These are phyloP conservation scores for Clavariopsis aquatica DNA, from an alignment of 495 filamentous ascomycete species.

Conservation along the genomic window DNA sequence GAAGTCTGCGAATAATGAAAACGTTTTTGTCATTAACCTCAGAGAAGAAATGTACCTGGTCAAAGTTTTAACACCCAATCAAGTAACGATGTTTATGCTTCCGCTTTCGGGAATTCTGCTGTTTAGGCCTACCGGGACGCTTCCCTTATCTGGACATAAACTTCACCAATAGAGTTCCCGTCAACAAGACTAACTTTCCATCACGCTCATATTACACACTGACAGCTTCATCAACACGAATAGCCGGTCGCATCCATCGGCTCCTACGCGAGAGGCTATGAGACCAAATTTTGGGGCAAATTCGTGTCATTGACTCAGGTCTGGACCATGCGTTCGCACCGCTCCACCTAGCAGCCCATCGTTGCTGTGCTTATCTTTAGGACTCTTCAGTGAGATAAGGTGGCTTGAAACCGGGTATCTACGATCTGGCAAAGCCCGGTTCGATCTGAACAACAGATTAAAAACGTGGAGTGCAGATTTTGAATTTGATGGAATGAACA, in stretches of 20 bases:
- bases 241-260: not conserved
- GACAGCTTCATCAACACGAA: conserved; percentile 4
- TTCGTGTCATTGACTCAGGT: not conserved
- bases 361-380: conserved; percentile 5
- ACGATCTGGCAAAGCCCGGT: conserved; percentile 15
- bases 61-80: no score
- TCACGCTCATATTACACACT: not conserved
- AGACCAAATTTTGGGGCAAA: no score
- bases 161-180: not conserved
- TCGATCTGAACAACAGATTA: conserved; percentile 5
- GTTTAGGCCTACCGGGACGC: conserved; percentile 3
- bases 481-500: not conserved
- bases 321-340: not conserved
- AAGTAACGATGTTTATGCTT: conserved; percentile 3
- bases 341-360: not conserved
- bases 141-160: conserved; percentile 3
- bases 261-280: not conserved
- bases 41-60: no score
- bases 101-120: conserved; percentile 6
- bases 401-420: not conserved
- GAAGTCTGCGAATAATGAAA: no score
- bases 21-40: no score
- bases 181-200: not conserved
- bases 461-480: conserved; percentile 19
- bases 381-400: not conserved